Evolutionary conservation across 75 land plant species (phyloP).

Genomic region (Pinus tabuliformis): DNA sequence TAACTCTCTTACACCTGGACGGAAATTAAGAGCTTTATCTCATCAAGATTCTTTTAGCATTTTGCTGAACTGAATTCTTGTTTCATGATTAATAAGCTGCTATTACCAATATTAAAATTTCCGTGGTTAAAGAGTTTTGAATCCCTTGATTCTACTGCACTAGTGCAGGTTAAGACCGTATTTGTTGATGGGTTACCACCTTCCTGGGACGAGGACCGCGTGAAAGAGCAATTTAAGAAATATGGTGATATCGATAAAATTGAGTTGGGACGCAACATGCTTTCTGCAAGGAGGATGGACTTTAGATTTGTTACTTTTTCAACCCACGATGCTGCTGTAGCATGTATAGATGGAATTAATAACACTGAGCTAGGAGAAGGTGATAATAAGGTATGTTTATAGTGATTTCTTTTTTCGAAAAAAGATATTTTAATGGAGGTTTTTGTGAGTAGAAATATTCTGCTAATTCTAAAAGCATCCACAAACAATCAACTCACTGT

Average conservation of each 20-base stretch:
- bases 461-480: no score
- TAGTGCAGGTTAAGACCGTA: slow-evolving; percentile 73
- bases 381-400: slow-evolving; percentile 58
- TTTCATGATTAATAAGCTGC: not conserved
- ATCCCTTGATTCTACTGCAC: not conserved
- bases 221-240: slow-evolving; percentile 58
- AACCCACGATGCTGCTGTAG: slow-evolving; percentile 77
- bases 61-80: not conserved
- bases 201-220: slow-evolving; percentile 84
- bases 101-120: no score
- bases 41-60: not conserved
- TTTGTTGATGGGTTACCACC: slow-evolving; percentile 62
- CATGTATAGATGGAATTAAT: slow-evolving; percentile 76
- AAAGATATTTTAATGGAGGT: no score
- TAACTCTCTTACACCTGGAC: no score
- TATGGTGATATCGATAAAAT: slow-evolving; percentile 77
- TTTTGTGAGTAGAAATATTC: no score
- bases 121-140: not conserved
- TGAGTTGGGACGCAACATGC: slow-evolving; percentile 80
- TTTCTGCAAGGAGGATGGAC: slow-evolving; percentile 80
- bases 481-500: no score
- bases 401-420: no score
- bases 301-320: slow-evolving; percentile 88
- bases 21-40: no score
- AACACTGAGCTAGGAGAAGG: slow-evolving; percentile 74